These are phyloP conservation scores for Phialemonium atrogriseum DNA, from an alignment of 2,329 filamentous ascomycete species.

Conservation along the genomic window DNA sequence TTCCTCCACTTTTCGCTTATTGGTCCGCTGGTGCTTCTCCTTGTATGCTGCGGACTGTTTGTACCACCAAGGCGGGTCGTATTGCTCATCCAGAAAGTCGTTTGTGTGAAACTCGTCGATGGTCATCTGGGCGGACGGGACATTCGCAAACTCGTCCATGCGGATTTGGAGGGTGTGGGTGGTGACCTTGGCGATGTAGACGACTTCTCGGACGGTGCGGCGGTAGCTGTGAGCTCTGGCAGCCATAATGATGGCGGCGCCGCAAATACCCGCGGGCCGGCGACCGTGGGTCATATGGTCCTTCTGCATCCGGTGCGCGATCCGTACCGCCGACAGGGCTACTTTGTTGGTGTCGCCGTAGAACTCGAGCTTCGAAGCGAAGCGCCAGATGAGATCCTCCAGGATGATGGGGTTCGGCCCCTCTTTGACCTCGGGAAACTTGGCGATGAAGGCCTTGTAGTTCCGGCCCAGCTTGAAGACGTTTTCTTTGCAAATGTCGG, in stretches of 20 bases:
- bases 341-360: slow-evolving; percentile 73
- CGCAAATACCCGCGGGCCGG: slow-evolving; percentile 87
- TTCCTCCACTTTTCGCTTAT: slow-evolving; percentile 30
- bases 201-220: slow-evolving; percentile 83
- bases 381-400: slow-evolving; percentile 85
- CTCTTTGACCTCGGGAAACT: slow-evolving; percentile 49
- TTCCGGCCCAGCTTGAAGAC: slow-evolving; percentile 87
- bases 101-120: slow-evolving; percentile 76
- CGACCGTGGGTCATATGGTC: slow-evolving; percentile 98
- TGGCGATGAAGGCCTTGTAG: slow-evolving; percentile 72
- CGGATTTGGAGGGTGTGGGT: slow-evolving; percentile 89
- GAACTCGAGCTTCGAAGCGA: slow-evolving; percentile 88
- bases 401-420: slow-evolving; percentile 64
- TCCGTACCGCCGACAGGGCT: slow-evolving; percentile 76
- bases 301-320: slow-evolving; percentile 86
- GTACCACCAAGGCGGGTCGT: slow-evolving; percentile 80
- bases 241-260: slow-evolving; percentile 87
- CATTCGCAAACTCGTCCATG: slow-evolving; percentile 83
- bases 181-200: slow-evolving; percentile 97
- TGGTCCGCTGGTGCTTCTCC: slow-evolving; percentile 39
- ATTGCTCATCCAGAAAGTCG: slow-evolving; percentile 33
- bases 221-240: slow-evolving; percentile 98
- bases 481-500: slow-evolving; percentile 74
- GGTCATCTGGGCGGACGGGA: slow-evolving; percentile 74
- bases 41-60: slow-evolving; percentile 49